Evolutionary conservation across 139 green algal species (phyloP).

Genomic region (Picochlorum sp.): DNA sequence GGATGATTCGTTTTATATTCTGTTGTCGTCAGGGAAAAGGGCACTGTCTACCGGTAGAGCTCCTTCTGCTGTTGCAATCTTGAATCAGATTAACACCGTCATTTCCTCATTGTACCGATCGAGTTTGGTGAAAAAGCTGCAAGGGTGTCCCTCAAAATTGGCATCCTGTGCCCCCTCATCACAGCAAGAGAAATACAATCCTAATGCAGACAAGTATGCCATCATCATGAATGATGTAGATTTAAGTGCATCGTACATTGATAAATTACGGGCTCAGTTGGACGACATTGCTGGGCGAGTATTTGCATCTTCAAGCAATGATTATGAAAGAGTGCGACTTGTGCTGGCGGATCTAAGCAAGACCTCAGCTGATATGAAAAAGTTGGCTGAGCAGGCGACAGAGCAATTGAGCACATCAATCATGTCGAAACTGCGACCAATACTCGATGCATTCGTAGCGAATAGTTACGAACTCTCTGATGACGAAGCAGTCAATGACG

Average conservation of each 20-base stretch:
- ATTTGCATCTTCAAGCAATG: conserved; percentile 39
- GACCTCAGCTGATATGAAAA: conserved; percentile 55
- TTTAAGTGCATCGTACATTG: conserved; percentile 61
- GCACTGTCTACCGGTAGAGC: conserved; percentile 55
- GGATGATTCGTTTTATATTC: conserved; percentile 93
- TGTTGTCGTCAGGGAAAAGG: conserved; percentile 66
- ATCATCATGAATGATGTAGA: conserved; percentile 74
- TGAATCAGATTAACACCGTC: conserved; percentile 36
- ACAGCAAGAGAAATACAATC: not conserved
- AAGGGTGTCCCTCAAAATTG: conserved; percentile 19
- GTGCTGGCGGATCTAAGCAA: conserved; percentile 75
- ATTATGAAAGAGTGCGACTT: conserved; percentile 59
- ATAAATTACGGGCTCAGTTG: conserved; percentile 75
- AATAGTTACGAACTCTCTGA: conserved; percentile 69
- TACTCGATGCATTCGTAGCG: conserved; percentile 59
- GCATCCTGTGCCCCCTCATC: conserved; percentile 5
- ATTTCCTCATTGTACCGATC: conserved; percentile 27
- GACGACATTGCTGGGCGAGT: conserved; percentile 46
- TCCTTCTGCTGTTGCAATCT: conserved; percentile 39
- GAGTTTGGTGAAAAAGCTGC: conserved; percentile 33
- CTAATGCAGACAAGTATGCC: conserved; percentile 8
- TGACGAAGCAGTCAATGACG: conserved; percentile 45
- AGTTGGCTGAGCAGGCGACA: conserved; percentile 41
- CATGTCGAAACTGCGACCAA: conserved; percentile 44
- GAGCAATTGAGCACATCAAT: conserved; percentile 64